A percentile compares a stretch with the other conserved stretches of the same genome.
These are phyloP conservation scores for Microcyclosporella mali DNA, from an alignment of 2,329 filamentous ascomycete species.

Conservation along the genomic window DNA sequence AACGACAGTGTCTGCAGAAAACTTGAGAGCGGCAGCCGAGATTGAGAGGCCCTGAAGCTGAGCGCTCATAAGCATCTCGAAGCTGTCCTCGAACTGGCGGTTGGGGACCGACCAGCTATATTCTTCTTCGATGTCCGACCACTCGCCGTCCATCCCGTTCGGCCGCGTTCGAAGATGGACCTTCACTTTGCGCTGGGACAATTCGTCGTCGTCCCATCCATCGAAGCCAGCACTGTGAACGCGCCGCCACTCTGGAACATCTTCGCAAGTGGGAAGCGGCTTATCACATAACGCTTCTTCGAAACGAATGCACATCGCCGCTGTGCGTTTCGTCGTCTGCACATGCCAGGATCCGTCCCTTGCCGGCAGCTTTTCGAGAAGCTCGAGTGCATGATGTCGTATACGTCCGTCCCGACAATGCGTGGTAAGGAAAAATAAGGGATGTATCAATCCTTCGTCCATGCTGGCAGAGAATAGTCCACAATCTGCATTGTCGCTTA, in stretches of 20 bases:
- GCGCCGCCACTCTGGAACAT: constrained; percentile 29
- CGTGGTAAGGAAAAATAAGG: constrained; percentile 25
- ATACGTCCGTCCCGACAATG: constrained; percentile 27
- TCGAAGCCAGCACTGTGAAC: constrained; percentile 23
- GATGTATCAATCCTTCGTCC: constrained; percentile 28
- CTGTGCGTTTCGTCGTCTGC: constrained; percentile 21
- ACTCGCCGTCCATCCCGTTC: constrained; percentile 29
- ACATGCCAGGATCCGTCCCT: constrained; percentile 26
- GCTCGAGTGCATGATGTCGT: constrained; percentile 22
- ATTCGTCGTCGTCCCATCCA: constrained; percentile 16
- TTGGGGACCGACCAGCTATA: constrained; percentile 20
- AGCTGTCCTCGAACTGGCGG: background rate
- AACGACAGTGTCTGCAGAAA: no score
- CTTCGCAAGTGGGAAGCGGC: constrained; percentile 16
- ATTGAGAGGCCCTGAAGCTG: background rate
- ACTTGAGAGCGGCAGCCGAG: no score
- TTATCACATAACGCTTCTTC: constrained; percentile 22
- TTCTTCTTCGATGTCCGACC: constrained; percentile 18
- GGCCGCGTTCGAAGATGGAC: constrained; percentile 19
- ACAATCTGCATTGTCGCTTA: constrained; percentile 23
- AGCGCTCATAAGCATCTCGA: constrained; percentile 1
- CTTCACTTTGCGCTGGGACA: constrained; percentile 13
- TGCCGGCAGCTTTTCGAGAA: constrained; percentile 21
- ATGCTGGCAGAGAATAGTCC: constrained; percentile 25
- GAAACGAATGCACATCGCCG: constrained; percentile 19